A percentile compares a stretch with the other conserved stretches of the same genome.
phyloP scores from a whole-genome alignment of 257 asterid genomes.

The Solanum rostratum region DNA sequence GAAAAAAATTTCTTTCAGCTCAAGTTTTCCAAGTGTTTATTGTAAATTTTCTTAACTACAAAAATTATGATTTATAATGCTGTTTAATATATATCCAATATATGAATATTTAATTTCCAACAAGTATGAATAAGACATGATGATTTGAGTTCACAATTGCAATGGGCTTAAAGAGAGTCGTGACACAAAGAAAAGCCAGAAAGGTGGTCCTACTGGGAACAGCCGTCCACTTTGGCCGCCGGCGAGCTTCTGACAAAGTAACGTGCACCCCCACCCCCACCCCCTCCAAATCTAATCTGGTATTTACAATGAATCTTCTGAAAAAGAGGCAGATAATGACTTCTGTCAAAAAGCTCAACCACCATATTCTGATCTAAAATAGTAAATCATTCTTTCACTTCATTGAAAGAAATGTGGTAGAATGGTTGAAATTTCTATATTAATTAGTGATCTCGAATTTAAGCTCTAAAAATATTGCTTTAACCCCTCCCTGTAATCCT shows the following conservation, averaged over 20 bases:
- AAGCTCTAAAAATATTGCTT: neutral
- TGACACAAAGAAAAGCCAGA: neutral
- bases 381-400: neutral
- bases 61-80: neutral
- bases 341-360: neutral
- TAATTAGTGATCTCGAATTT: neutral
- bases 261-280: neutral
- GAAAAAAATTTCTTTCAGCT: neutral
- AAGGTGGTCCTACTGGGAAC: neutral
- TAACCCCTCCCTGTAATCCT: neutral
- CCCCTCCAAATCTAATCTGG: neutral
- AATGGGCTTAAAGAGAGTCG: neutral
- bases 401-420: neutral
- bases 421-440: neutral
- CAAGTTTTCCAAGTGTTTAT: too few relatives aligned
- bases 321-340: neutral
- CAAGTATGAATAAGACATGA: neutral
- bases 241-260: neutral
- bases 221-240: neutral
- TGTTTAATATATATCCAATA: neutral
- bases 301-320: neutral
- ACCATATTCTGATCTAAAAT: neutral
- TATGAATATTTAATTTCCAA: neutral
- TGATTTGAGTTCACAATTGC: neutral
- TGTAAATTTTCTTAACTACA: neutral